Base-by-base conservation (phyloP, 768 basidiomycete species). In the Amanita inopinata region DNA sequence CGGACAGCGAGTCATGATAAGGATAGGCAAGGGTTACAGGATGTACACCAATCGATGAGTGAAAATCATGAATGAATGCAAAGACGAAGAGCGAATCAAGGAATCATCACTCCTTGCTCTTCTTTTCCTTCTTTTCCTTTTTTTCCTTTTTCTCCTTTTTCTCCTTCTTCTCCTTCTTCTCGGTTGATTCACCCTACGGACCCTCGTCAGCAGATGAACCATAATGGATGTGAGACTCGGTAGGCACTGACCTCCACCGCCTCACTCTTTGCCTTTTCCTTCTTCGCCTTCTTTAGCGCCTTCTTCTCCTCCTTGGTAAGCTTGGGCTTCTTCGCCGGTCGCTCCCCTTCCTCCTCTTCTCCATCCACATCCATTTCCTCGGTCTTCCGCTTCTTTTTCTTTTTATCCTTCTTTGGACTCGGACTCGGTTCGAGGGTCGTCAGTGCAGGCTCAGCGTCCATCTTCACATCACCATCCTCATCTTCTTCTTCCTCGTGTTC, bases 231-330 rank as follows among this genome's bases (percentile, higher is more conserved):
- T 8, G 12, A 10, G 3, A 47, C n/a, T n/a, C n/a, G n/a, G n/a
- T n/a, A n/a, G n/a, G n/a, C 9, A 50, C 52, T 49, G 43, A 50
- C 52, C 49, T 49, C 72, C 47, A 62, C 66, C 40, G 56, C 66
- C 14, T 50, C 69, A 24, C 56, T 62, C 58, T 75, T 78, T n/a
- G 63, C 72, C 51, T 75, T 66, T 53, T 75, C 71, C 63, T 85
- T 85, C 58, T 73, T 73, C 33, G 78, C 80, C 62, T 82, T 86
- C 61, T 85, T 88, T 58, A 82, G 60, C 12, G 83, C 81, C 66
- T 84, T 87, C 70, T 86, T 86, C 64, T 89, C 85, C 62, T 87
- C 84, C 62, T 87, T 88, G 15, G 80, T 80, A 36, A 84, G 53
- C 65, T 87, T 86, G 45, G 70, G 68, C 64, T 87, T 87, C 64